Conservation (phyloP, 306 rosid species). For the Betula pendula region DNA sequence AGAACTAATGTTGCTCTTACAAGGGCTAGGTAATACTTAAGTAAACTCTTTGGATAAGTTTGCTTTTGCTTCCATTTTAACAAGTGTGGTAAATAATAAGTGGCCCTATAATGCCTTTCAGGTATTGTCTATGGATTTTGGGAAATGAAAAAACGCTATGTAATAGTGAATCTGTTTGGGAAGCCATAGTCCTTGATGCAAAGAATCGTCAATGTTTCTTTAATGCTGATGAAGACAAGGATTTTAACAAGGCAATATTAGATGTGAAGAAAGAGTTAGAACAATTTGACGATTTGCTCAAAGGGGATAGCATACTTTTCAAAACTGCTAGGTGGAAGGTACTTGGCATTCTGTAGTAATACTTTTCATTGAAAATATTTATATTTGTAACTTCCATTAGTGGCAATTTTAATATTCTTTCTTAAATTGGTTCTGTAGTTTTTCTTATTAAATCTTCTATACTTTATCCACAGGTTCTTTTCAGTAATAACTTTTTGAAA, state of each 20-base stretch:
- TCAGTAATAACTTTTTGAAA: constrained; percentile 66
- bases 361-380: background rate
- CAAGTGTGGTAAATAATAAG: constrained; percentile 3
- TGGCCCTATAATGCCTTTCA: constrained; percentile 25
- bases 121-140: constrained; percentile 80
- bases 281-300: constrained; percentile 69
- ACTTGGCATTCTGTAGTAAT: constrained; percentile 1
- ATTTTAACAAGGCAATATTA: constrained; percentile 58
- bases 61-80: background rate
- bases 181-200: constrained; percentile 55
- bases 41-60: background rate
- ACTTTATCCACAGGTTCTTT: constrained; percentile 45
- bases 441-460: background rate
- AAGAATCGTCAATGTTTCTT: constrained; percentile 60
- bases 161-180: constrained; percentile 56
- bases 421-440: background rate
- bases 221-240: constrained; percentile 60
- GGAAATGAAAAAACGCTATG: constrained; percentile 59
- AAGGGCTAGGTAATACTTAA: constrained; percentile 64
- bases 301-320: constrained; percentile 55
- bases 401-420: background rate
- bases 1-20: constrained; percentile 85
- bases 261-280: constrained; percentile 57
- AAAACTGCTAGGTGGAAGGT: constrained; percentile 76
- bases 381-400: background rate